Evolutionary conservation across 345 rosid genomes (phyloP).

Genomic region (Salix caprea): DNA sequence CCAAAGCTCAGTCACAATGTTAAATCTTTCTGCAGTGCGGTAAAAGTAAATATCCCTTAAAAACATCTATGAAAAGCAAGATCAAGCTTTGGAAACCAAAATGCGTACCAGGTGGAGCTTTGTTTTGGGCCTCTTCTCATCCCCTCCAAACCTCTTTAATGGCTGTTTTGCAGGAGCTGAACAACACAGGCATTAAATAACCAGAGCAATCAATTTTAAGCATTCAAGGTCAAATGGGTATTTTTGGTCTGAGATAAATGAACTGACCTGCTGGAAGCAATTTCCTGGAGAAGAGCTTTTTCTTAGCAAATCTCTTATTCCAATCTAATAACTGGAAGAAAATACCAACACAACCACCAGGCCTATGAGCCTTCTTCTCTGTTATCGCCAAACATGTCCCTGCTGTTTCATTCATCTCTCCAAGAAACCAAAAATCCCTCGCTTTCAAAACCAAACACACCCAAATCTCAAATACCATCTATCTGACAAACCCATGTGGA

Average conservation of each 20-base stretch:
- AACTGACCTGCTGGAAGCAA: constrained; percentile 66
- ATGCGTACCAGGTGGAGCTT: constrained; percentile 57
- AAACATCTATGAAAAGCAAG: neutral
- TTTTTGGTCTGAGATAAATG: neutral
- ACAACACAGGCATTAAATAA: neutral
- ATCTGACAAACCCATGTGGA: constrained; percentile 20
- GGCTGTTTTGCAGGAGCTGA: constrained; percentile 54
- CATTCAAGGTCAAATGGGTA: neutral
- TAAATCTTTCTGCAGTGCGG: neutral
- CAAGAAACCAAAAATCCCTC: constrained; percentile 15
- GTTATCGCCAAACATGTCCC: constrained; percentile 52
- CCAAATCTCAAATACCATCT: constrained; percentile 10
- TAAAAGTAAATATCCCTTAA: neutral
- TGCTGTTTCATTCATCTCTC: constrained; percentile 53
- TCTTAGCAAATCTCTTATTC: constrained; percentile 83
- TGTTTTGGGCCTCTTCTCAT: constrained; percentile 84
- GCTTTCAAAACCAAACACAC: neutral
- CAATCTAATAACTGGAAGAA: constrained; percentile 89
- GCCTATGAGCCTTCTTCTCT: constrained; percentile 58
- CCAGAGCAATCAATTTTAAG: neutral
- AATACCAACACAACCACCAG: constrained; percentile 86
- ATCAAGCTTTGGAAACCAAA: neutral
- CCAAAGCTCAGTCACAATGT: neutral
- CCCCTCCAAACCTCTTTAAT: constrained; percentile 60
- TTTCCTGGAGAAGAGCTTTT: constrained; percentile 69